Base-by-base conservation (phyloP, 352 stramenopile genomes). In the Peronosclerospora sorghi region DNA sequence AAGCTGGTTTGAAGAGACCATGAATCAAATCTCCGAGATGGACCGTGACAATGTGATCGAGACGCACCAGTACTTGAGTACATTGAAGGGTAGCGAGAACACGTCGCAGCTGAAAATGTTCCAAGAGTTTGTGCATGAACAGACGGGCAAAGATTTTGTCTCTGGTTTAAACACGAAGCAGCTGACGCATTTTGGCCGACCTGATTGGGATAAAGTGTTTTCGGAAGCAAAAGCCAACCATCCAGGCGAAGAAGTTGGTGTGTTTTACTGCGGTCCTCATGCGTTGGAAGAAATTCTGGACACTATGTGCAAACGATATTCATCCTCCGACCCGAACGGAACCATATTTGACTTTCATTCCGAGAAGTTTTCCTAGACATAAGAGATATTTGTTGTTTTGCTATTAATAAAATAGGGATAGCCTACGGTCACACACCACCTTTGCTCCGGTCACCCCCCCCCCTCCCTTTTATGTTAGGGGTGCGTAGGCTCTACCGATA, bases 191-290 rank as follows among this genome's bases (percentile, higher is more conserved):
- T 86, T 92, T 56, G 78, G 80, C 12, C 73, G 83, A 21, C 83
- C 81, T n/a, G 72, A 93, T 47, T 94, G 83, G 83, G 65, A 86
- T 41, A 58, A 81, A 24, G 60, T 87, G 14, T 86, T 91, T 52
- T 56, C 65, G 20, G 62, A 78, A 19, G 72, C 65, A 8, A 56
- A 54, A 21, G 40, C 37, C 5, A 56, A 61, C 29, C 72, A 89
- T 45, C 66, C 59, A 14, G 58, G 68, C 14, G 68, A 87, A 30
- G 73, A 89, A 44, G 81, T 88, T 14, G 80, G 80, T n/a, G 77
- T 94, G 9, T 94, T 94, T 51, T 83, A 89, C 54, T 93, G 82
- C 32, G 82, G 82, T 3, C 77, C 80, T 15, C 74, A 87, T 40
- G 62, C 57, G 2, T 68, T 94, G n/a, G 77, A 88, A 49, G 69